phyloP scores from a whole-genome alignment of 768 basidiomycete species.

The Clitopilus hobsonii region DNA sequence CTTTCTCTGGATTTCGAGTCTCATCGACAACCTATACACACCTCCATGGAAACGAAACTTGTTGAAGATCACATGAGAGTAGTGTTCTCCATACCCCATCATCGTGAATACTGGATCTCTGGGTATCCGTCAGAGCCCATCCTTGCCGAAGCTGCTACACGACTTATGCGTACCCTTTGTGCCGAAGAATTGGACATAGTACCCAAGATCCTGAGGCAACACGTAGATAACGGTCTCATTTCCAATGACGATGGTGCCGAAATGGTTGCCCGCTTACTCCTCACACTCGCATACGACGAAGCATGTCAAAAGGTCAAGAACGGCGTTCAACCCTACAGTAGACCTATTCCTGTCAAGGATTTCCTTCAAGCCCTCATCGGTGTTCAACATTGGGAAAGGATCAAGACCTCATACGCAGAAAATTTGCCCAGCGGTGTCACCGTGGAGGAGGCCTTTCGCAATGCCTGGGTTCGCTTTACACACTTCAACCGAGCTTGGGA shows the following conservation, averaged over 20 bases:
- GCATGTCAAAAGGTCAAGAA: conserved; percentile 2
- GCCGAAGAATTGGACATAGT: background rate
- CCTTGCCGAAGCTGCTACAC: conserved; percentile 12
- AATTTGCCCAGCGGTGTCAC: background rate
- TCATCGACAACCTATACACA: background rate
- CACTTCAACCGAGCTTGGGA: conserved; percentile 22
- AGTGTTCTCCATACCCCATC: conserved; percentile 11
- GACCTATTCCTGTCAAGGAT: background rate
- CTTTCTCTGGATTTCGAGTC: conserved; percentile 12
- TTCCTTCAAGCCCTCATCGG: background rate
- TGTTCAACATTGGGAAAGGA: background rate
- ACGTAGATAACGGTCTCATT: conserved; percentile 8
- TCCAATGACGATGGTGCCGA: conserved; percentile 14
- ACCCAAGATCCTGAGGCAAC: background rate
- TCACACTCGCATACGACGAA: conserved; percentile 14
- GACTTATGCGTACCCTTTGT: conserved; percentile 3
- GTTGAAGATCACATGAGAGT: conserved; percentile 16
- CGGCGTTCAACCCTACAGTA: background rate
- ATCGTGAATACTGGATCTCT: conserved; percentile 11
- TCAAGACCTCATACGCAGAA: background rate
- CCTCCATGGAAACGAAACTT: conserved; percentile 5
- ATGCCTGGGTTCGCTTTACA: conserved; percentile 23
- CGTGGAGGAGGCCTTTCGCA: conserved; percentile 14
- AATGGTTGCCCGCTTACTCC: conserved; percentile 15
- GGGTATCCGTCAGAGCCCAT: conserved; percentile 16